These are phyloP conservation scores for Boletellus sp. DNA, from an alignment of 768 basidiomycete species.

Conservation along the genomic window DNA sequence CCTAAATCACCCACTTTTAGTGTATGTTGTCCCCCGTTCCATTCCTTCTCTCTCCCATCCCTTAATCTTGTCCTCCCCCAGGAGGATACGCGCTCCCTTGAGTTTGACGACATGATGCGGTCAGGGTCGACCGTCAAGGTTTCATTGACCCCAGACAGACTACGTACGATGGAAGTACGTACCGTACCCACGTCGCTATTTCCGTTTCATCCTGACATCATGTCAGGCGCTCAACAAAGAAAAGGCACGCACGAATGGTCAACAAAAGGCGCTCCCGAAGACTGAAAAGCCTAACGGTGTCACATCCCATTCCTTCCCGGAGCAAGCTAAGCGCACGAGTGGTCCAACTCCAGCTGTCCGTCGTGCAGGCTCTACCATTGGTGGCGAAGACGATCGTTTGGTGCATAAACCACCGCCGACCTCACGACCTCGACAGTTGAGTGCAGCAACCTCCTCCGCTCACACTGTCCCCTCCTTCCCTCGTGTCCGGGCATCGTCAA, in stretches of 20 bases:
- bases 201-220: constrained; percentile 7
- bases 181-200: constrained; percentile 17
- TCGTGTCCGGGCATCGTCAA: constrained; percentile 31
- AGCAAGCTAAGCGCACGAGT: constrained; percentile 21
- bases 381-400: constrained; percentile 50
- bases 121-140: constrained; percentile 92
- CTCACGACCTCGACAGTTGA: constrained; percentile 45
- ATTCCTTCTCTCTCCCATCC: not conserved
- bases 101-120: constrained; percentile 92
- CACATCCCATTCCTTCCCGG: constrained; percentile 15
- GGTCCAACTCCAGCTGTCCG: constrained; percentile 46
- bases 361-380: constrained; percentile 59
- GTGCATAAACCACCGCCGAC: constrained; percentile 33
- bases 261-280: constrained; percentile 20
- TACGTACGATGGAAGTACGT: constrained; percentile 90
- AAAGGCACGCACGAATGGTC: constrained; percentile 42
- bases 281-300: constrained; percentile 24
- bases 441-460: constrained; percentile 41
- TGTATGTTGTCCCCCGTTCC: constrained; percentile 20
- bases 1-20: constrained; percentile 34
- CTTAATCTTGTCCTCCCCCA: constrained; percentile 25
- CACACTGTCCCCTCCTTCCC: constrained; percentile 23
- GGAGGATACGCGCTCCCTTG: constrained; percentile 60
- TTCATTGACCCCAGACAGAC: constrained; percentile 89
- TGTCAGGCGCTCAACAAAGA: constrained; percentile 70